phyloP scores from a whole-genome alignment of 768 basidiomycete genomes.

The Auricularia sp. region DNA sequence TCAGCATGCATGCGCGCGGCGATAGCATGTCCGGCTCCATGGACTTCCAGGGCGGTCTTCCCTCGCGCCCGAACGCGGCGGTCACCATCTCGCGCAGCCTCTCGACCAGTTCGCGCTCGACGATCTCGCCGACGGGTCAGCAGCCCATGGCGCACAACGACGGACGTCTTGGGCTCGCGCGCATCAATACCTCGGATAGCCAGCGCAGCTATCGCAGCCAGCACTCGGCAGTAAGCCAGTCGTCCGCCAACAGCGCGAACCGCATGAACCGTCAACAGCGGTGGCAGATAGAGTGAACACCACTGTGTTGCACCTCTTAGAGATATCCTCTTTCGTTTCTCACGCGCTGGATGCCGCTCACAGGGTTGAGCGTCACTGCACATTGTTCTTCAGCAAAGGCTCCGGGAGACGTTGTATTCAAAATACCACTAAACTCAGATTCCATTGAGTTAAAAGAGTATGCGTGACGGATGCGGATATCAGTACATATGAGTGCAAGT shows the following conservation, averaged over 20 bases:
- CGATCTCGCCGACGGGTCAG: not conserved
- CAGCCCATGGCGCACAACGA: not conserved
- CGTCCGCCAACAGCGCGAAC: constrained; percentile 18
- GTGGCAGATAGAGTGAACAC: constrained; percentile 48
- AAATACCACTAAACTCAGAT: not conserved
- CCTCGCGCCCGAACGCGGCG: not conserved
- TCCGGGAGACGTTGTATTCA: not conserved
- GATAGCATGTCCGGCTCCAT: not conserved
- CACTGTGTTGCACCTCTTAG: not conserved
- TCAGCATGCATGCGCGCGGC: constrained; percentile 2
- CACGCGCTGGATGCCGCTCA: not conserved
- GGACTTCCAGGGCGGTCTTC: not conserved
- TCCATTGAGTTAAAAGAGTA: not conserved
- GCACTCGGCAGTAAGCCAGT: constrained; percentile 7
- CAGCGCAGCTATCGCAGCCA: constrained; percentile 31
- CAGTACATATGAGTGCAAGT: not conserved
- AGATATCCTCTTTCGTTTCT: not conserved
- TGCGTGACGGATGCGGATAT: not conserved
- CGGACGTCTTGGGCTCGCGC: constrained; percentile 20
- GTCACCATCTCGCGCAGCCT: constrained; percentile 1
- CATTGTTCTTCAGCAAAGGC: constrained; percentile 1
- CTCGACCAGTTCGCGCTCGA: constrained; percentile 1
- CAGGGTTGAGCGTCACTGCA: not conserved
- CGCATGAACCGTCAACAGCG: constrained; percentile 27
- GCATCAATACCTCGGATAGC: constrained; percentile 30